These are phyloP conservation scores for Picea glauca DNA, from an alignment of 75 land plant species.

Conservation along the genomic window DNA sequence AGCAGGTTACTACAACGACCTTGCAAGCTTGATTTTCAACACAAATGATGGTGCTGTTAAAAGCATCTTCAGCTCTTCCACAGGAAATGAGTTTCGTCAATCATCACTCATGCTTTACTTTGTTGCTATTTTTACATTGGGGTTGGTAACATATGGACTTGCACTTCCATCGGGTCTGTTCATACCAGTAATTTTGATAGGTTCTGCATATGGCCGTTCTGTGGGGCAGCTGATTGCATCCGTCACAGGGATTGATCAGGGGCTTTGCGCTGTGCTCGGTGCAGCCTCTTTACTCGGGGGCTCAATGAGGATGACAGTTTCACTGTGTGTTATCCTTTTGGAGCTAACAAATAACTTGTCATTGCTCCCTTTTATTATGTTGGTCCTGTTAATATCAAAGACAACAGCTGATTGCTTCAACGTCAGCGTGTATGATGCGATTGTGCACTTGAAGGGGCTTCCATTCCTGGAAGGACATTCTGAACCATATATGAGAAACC, in stretches of 20 bases:
- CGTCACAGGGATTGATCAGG: slow-evolving; percentile 53
- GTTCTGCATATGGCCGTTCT: slow-evolving; percentile 73
- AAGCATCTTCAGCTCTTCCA: slow-evolving; percentile 65
- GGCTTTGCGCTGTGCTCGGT: slow-evolving; percentile 74
- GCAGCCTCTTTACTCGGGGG: slow-evolving; percentile 79
- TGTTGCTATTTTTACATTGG: slow-evolving; percentile 43
- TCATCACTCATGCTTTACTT: slow-evolving; percentile 59
- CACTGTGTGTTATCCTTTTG: slow-evolving; percentile 78
- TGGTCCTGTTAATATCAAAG: slow-evolving; percentile 75
- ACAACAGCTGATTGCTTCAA: slow-evolving; percentile 73
- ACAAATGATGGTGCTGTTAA: slow-evolving; percentile 76
- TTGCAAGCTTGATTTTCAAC: slow-evolving; percentile 68
- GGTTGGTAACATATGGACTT: slow-evolving; percentile 77
- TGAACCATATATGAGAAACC: slow-evolving; percentile 71
- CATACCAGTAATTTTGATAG: slow-evolving; percentile 77
- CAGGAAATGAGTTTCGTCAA: slow-evolving; percentile 46
- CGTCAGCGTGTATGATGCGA: slow-evolving; percentile 57
- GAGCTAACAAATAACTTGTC: slow-evolving; percentile 83
- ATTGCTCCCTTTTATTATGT: slow-evolving; percentile 73
- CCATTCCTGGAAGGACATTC: slow-evolving; percentile 73
- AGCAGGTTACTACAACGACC: slow-evolving; percentile 68
- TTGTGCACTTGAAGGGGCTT: slow-evolving; percentile 65
- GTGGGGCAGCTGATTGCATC: slow-evolving; percentile 55
- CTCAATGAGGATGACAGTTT: slow-evolving; percentile 93
- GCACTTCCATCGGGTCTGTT: slow-evolving; percentile 79